These are phyloP conservation scores for Pseudozyma hubeiensis DNA, from an alignment of 1,284 basidiomycete genomes.

Conservation along the genomic window DNA sequence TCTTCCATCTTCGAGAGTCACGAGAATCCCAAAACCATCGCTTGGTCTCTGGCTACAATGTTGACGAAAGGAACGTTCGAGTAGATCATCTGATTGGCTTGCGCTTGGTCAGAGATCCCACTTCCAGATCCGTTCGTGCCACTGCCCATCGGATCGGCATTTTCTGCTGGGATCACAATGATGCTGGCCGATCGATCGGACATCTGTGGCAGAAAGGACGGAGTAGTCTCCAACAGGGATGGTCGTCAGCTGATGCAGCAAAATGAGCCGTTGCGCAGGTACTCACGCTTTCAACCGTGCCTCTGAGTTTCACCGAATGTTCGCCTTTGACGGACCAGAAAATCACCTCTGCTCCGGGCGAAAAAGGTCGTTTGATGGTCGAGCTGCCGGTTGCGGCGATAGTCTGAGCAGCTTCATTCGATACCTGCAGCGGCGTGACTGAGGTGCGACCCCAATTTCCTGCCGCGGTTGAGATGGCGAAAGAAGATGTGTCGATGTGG, in stretches of 20 bases:
- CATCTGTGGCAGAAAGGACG: constrained; percentile 7
- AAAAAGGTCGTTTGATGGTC: constrained; percentile 14
- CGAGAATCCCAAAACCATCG: constrained; percentile 13
- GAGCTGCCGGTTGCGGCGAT: not conserved
- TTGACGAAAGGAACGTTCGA: constrained; percentile 28
- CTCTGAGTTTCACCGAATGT: constrained; percentile 29
- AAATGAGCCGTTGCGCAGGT: not conserved
- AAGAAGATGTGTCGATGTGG: constrained; percentile 8
- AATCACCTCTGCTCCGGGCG: constrained; percentile 30
- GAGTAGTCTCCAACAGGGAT: too few relatives aligned
- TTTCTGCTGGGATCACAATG: not conserved
- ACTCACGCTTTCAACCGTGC: constrained; percentile 40
- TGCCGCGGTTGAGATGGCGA: constrained; percentile 5
- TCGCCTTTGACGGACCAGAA: constrained; percentile 42
- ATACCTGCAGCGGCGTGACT: not conserved
- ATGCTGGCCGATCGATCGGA: constrained; percentile 16
- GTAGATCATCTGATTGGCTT: constrained; percentile 4
- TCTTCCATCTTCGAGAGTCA: not conserved
- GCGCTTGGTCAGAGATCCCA: not conserved
- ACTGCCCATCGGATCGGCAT: not conserved
- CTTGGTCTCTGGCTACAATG: constrained; percentile 35
- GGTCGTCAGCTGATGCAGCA: not conserved
- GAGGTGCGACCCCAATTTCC: not conserved
- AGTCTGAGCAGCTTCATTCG: not conserved
- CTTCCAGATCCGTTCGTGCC: too few relatives aligned